phyloP scores from a whole-genome alignment of 352 stramenopile genomes.

The Phytophthora pini region DNA sequence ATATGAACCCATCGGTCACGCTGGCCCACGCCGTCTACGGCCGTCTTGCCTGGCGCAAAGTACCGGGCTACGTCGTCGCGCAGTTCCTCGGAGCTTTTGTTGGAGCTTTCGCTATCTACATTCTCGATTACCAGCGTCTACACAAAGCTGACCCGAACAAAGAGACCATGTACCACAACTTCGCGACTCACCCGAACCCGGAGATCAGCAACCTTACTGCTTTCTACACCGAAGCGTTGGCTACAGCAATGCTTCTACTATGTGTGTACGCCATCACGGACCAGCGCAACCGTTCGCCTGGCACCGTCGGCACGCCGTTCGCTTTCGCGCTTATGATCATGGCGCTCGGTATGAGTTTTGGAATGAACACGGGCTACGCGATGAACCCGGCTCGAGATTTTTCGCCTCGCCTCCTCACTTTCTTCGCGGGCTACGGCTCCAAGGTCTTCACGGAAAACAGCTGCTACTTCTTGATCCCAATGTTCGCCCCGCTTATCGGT shows the following conservation, averaged over 20 bases:
- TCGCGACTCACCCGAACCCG: slow-evolving; percentile 54
- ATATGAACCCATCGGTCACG: slow-evolving; percentile 71
- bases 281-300: slow-evolving; percentile 51
- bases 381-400: slow-evolving; percentile 63
- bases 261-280: slow-evolving; percentile 68
- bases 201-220: slow-evolving; percentile 52
- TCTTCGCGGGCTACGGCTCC: slow-evolving; percentile 58
- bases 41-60: slow-evolving; percentile 52
- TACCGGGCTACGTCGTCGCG: slow-evolving; percentile 47
- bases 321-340: slow-evolving; percentile 63
- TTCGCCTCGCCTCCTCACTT: slow-evolving; percentile 47
- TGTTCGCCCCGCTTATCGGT: slow-evolving; percentile 56
- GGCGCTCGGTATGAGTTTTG: slow-evolving; percentile 68
- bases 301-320: slow-evolving; percentile 42
- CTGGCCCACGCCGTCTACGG: slow-evolving; percentile 57
- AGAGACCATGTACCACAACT: slow-evolving; percentile 48
- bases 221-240: slow-evolving; percentile 63
- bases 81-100: slow-evolving; percentile 55
- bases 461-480: slow-evolving; percentile 71
- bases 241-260: slow-evolving; percentile 58
- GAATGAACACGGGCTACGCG: slow-evolving; percentile 50
- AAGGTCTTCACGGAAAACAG: slow-evolving; percentile 59
- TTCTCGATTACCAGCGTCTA: slow-evolving; percentile 59
- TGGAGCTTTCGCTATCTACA: slow-evolving; percentile 46
- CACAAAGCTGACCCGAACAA: slow-evolving; percentile 52